Percentiles rank a stretch among this genome's conserved stretches.
phyloP scores from a whole-genome alignment of 768 basidiomycete species.

The Pulveroboletus sp. region DNA sequence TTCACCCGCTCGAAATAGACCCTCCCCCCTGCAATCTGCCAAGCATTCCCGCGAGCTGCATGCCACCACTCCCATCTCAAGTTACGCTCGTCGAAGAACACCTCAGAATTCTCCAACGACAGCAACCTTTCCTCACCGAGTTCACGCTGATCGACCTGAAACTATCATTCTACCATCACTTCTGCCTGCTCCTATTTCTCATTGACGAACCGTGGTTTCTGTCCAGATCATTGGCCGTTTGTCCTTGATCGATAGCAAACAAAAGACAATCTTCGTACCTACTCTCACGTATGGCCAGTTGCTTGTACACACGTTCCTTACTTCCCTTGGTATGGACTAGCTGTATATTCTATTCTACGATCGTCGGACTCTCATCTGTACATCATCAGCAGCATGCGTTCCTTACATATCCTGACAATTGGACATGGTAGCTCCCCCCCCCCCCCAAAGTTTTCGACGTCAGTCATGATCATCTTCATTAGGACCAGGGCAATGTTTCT shows the following conservation, averaged over 20 bases:
- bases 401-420: constrained; percentile 5
- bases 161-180: constrained; percentile 52
- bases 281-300: not conserved
- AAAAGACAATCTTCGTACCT: not conserved
- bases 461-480: constrained; percentile 79
- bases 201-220: constrained; percentile 11
- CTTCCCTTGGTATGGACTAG: constrained; percentile 14
- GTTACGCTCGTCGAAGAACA: constrained; percentile 74
- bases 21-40: constrained; percentile 42
- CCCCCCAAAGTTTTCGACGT: constrained; percentile 10
- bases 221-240: not conserved
- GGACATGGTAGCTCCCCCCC: not conserved
- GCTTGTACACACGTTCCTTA: constrained; percentile 13
- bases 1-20: constrained; percentile 40
- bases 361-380: constrained; percentile 29
- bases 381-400: constrained; percentile 24
- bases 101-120: constrained; percentile 70
- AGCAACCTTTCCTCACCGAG: constrained; percentile 49
- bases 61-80: constrained; percentile 72
- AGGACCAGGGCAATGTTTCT: constrained; percentile 63
- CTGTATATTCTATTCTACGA: constrained; percentile 15
- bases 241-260: not conserved
- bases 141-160: constrained; percentile 29
- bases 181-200: constrained; percentile 34
- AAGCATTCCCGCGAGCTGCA: constrained; percentile 51